These are phyloP conservation scores for Claviceps paspali DNA, from an alignment of 2,329 filamentous ascomycete species.

Conservation along the genomic window DNA sequence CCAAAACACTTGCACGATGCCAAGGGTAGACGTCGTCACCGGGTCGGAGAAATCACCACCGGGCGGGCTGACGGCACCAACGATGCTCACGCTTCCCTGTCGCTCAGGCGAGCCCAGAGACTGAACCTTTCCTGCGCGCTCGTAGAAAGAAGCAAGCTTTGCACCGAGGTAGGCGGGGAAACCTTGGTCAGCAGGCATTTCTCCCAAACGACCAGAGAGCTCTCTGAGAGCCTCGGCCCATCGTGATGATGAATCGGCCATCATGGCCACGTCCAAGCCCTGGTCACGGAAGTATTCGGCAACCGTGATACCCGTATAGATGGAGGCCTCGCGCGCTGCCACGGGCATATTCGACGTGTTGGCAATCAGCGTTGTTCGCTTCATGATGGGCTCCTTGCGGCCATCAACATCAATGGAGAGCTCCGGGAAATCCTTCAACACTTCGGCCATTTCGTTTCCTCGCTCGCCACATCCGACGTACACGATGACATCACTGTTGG, in stretches of 20 bases:
- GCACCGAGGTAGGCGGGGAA: conserved; percentile 95
- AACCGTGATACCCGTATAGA: conserved; percentile 91
- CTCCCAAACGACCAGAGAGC: conserved; percentile 93
- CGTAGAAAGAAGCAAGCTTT: conserved; percentile 98
- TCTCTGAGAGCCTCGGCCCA: conserved; percentile 99
- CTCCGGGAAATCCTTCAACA: conserved; percentile 99
- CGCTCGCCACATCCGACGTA: conserved; percentile 89
- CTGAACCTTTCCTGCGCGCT: conserved; percentile 80
- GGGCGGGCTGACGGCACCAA: conserved; percentile 90
- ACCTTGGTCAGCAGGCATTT: conserved; percentile 99
- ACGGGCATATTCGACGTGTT: conserved; percentile 99
- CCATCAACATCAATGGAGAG: conserved; percentile 89
- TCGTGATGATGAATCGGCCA: conserved; percentile 95
- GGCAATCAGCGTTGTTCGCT: conserved; percentile 94
- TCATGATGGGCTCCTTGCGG: conserved; percentile 98
- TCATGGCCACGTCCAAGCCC: conserved; percentile 97
- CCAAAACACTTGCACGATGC: conserved; percentile 99
- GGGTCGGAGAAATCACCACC: conserved; percentile 99
- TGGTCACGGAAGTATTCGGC: conserved; percentile 96
- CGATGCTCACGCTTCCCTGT: conserved; percentile 87
- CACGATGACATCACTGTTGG: conserved; percentile 96
- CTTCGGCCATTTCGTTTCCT: conserved; percentile 99
- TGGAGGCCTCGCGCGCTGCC: conserved; percentile 92
- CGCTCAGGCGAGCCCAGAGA: conserved; percentile 80
- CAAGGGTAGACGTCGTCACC: conserved; percentile 81